Evolutionary conservation across 176 grass and related monocot genomes (phyloP).

Genomic region (Bromus sterilis): DNA sequence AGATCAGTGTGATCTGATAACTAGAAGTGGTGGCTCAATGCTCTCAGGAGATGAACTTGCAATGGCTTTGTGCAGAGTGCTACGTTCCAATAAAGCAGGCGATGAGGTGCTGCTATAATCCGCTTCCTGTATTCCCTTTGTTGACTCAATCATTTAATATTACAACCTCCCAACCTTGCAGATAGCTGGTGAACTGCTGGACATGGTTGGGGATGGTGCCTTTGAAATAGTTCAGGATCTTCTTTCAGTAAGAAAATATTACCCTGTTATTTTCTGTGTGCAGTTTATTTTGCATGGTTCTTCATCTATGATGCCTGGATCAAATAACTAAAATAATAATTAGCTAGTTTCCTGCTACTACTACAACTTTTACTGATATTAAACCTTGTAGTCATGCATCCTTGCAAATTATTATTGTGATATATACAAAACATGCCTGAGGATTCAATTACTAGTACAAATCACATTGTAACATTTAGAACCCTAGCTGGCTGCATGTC

Average conservation of each 20-base stretch:
- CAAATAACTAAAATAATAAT: neutral
- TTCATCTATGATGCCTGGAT: neutral
- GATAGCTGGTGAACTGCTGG: slow-evolving; percentile 92
- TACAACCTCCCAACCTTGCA: slow-evolving; percentile 14
- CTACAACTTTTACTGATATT: neutral
- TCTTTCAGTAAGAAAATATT: slow-evolving; percentile 52
- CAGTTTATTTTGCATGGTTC: slow-evolving; percentile 21
- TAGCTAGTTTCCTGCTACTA: neutral
- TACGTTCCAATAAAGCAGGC: slow-evolving; percentile 78
- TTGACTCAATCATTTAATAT: slow-evolving; percentile 14
- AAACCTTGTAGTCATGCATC: slow-evolving; percentile 8
- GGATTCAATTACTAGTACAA: neutral
- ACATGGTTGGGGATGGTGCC: slow-evolving; percentile 76
- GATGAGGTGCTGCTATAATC: slow-evolving; percentile 54
- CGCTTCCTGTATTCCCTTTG: neutral
- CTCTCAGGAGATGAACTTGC: slow-evolving; percentile 91
- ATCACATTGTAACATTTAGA: neutral
- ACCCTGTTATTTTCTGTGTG: neutral
- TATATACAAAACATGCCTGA: neutral
- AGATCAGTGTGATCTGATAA: slow-evolving; percentile 71
- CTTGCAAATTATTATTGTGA: slow-evolving; percentile 17
- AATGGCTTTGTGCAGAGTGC: slow-evolving; percentile 85
- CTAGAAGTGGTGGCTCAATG: slow-evolving; percentile 49
- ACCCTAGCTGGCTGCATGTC: neutral
- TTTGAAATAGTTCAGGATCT: slow-evolving; percentile 91